Base-by-base conservation (phyloP, 2,329 filamentous ascomycete species). In the Penicillium sp. region DNA sequence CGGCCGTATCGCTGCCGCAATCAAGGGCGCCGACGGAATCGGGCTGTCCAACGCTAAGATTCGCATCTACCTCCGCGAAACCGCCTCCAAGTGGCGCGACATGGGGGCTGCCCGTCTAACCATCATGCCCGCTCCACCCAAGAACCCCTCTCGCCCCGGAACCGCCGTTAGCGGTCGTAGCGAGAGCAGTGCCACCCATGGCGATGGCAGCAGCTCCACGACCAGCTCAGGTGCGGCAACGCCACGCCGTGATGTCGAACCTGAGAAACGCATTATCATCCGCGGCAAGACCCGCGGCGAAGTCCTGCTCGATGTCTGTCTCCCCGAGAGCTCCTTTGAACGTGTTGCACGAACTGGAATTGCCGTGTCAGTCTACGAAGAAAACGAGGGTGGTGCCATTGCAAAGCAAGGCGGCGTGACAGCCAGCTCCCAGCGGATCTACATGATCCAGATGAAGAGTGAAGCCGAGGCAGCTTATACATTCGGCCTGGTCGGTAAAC, bases 241-340 rank as follows among this genome's bases (percentile, higher is more conserved):
- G 1, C 62, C 63, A 15, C 54, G 57, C 77, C 53, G 65, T 48
- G 73, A 81, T 47, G 77, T 83, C 53, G 81, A 83, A 13, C 70
- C 85, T 48, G 86, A 94, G 69, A 96, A 96, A 71, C 83, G 91
- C 7, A 81, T 98, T 43, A 73, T 94, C 11, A 82, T 96, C 16
- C 80, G 78, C 4, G 82, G 81, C 4, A 83, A 87, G 57, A 83
- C 81, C 1, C 81, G 63, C 47, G 78, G 79, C 15, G 73, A 82
- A 45, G 75, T 84, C 1, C 66, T 94, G 23, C 75, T 96, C 1
- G 91, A 97, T 63, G 87, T 87, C 1, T 89, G 89, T 33, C 73
- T 96, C 2, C 85, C 85, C 8, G 88, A 89, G 60, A 86, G 81
- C 41, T 90, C 86, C 58, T 94, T 95, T 67, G 85, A 90, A 51